These are phyloP conservation scores for Pulveroboletus frians DNA, from an alignment of 768 basidiomycete species.

Conservation along the genomic window DNA sequence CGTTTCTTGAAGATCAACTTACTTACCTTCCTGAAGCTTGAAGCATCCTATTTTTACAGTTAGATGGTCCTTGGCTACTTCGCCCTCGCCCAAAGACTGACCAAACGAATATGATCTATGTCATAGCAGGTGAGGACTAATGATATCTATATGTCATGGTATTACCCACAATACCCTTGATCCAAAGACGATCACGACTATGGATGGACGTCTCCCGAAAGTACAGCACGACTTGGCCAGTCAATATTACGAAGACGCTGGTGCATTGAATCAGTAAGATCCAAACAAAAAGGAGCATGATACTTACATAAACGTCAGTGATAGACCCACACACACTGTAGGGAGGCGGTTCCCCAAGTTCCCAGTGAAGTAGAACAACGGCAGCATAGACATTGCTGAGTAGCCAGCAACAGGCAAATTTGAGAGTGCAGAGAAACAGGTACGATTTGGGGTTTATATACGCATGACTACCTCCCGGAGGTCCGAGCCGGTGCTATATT, in stretches of 20 bases:
- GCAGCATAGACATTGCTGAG: conserved; percentile 1
- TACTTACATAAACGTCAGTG: conserved; percentile 11
- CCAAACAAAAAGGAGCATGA: background rate
- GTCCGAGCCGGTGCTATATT: background rate
- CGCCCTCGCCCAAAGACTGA: conserved; percentile 2
- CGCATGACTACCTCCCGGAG: background rate
- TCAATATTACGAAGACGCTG: conserved; percentile 21
- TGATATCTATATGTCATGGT: too few species aligned
- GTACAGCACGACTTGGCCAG: conserved; percentile 21
- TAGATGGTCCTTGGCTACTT: background rate
- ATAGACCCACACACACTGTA: conserved; percentile 12
- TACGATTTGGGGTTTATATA: conserved; percentile 8
- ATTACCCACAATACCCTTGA: conserved; percentile 18
- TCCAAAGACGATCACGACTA: conserved; percentile 18
- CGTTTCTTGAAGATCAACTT: too few species aligned
- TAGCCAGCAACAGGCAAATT: background rate
- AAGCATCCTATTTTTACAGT: conserved; percentile 14
- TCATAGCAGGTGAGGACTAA: background rate
- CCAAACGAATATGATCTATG: conserved; percentile 21
- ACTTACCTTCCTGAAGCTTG: conserved; percentile 19
- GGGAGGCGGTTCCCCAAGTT: background rate
- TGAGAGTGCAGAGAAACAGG: background rate
- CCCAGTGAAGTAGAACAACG: conserved; percentile 1
- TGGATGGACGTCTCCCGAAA: conserved; percentile 14
- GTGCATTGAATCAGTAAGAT: background rate